Evolutionary conservation across 306 rosid species (phyloP).

Genomic region (Quercus engelmannii): DNA sequence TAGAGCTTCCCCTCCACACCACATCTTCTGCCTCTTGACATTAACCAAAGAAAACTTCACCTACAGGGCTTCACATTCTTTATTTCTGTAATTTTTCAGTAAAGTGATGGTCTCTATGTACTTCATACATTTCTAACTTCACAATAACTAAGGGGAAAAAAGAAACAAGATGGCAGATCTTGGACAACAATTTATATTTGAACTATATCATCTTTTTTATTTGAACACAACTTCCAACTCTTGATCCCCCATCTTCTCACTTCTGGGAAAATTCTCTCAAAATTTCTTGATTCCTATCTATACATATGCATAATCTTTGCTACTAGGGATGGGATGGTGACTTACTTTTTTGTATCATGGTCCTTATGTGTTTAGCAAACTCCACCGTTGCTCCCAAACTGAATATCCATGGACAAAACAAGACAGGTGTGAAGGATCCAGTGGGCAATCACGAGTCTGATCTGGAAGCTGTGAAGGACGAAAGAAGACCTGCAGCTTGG

Average conservation of each 20-base stretch:
- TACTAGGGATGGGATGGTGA: background rate
- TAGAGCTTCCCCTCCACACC: background rate
- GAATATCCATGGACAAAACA: background rate
- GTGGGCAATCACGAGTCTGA: constrained; percentile 61
- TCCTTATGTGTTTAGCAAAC: background rate
- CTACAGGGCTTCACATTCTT: background rate
- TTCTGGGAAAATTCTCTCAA: background rate
- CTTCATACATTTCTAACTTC: background rate
- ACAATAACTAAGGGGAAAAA: background rate
- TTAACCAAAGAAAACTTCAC: background rate
- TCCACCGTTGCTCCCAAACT: background rate
- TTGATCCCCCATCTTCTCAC: background rate
- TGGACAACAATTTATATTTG: background rate
- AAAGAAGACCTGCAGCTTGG: constrained; percentile 98
- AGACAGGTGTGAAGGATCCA: background rate
- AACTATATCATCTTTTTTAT: background rate
- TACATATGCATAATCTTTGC: background rate
- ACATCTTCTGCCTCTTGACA: background rate
- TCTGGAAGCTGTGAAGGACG: constrained; percentile 91
- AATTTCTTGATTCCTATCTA: background rate
- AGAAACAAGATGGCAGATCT: background rate
- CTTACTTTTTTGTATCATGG: background rate
- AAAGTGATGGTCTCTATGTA: background rate
- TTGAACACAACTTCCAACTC: background rate
- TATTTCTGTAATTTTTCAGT: background rate